These are phyloP conservation scores for Pyrenophora teres DNA, from an alignment of 2,329 filamentous ascomycete genomes.

Conservation along the genomic window DNA sequence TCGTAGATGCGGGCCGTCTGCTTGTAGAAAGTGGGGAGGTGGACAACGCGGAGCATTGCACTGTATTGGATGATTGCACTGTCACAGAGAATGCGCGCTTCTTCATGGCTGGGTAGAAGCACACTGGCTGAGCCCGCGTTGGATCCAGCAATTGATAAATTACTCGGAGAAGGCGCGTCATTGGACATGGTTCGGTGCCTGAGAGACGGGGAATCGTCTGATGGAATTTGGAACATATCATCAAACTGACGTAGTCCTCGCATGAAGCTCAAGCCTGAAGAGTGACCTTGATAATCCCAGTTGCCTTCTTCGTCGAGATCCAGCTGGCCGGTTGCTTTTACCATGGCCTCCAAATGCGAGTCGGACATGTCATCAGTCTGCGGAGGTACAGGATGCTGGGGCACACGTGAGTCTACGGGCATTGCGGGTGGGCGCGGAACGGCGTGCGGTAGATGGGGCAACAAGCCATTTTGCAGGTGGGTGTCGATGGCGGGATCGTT, in stretches of 20 bases:
- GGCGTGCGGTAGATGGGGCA: slow-evolving; percentile 47
- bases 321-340: slow-evolving; percentile 86
- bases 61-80: slow-evolving; percentile 67
- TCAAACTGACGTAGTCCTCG: slow-evolving; percentile 86
- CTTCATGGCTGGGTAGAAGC: slow-evolving; percentile 69
- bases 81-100: slow-evolving; percentile 62
- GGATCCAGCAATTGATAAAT: slow-evolving; percentile 65
- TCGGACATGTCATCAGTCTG: slow-evolving; percentile 51
- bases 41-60: slow-evolving; percentile 72
- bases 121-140: slow-evolving; percentile 40
- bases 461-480: slow-evolving; percentile 69
- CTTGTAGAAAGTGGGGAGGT: slow-evolving; percentile 79
- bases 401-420: slow-evolving; percentile 27
- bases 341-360: slow-evolving; percentile 88
- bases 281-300: slow-evolving; percentile 94
- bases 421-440: slow-evolving; percentile 28
- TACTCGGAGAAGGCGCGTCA: slow-evolving; percentile 72
- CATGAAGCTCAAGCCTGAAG: slow-evolving; percentile 88
- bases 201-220: slow-evolving; percentile 63
- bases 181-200: slow-evolving; percentile 58
- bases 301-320: slow-evolving; percentile 90
- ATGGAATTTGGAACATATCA: slow-evolving; percentile 70
- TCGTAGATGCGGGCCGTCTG: slow-evolving; percentile 80
- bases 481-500: slow-evolving; percentile 83
- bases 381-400: slow-evolving; percentile 23